Evolutionary conservation across 768 basidiomycete species (phyloP).

Genomic region (Antrodiella citrinella): DNA sequence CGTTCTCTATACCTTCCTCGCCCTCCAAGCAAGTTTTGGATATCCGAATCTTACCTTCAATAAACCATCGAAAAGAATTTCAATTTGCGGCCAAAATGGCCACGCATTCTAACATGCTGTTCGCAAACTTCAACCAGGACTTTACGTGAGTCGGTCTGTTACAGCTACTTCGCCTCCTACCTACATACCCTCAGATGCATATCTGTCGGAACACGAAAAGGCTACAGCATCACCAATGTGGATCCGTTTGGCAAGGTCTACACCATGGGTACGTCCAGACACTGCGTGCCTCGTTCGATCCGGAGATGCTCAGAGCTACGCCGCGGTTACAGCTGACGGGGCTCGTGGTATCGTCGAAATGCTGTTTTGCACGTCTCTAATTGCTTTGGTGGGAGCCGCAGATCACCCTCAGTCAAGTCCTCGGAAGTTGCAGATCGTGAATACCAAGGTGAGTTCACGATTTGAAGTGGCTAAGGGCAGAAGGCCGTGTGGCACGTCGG

Average conservation of each 20-base stretch:
- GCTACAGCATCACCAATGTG: conserved; percentile 96
- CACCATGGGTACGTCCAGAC: conserved; percentile 68
- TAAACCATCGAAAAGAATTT: too few species aligned
- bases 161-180: neutral
- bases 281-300: neutral
- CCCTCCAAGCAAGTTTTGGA: too few species aligned
- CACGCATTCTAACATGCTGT: conserved; percentile 52
- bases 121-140: conserved; percentile 97
- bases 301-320: neutral
- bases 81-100: conserved; percentile 29
- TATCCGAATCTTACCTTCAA: too few species aligned
- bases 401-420: conserved; percentile 89
- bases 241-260: conserved; percentile 97
- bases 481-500: neutral
- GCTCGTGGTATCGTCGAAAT: conserved; percentile 97
- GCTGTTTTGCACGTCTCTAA: conserved; percentile 97
- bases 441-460: conserved; percentile 88
- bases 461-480: neutral
- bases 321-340: conserved; percentile 61
- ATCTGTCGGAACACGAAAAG: conserved; percentile 90
- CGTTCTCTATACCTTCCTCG: too few species aligned
- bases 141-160: conserved; percentile 57
- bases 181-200: conserved; percentile 52
- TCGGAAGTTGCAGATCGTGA: conserved; percentile 93
- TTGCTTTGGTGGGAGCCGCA: conserved; percentile 93